These are phyloP conservation scores for Amoeboaphelidium protococcarum DNA, from an alignment of 371 early-diverging fungal species.

Conservation along the genomic window DNA sequence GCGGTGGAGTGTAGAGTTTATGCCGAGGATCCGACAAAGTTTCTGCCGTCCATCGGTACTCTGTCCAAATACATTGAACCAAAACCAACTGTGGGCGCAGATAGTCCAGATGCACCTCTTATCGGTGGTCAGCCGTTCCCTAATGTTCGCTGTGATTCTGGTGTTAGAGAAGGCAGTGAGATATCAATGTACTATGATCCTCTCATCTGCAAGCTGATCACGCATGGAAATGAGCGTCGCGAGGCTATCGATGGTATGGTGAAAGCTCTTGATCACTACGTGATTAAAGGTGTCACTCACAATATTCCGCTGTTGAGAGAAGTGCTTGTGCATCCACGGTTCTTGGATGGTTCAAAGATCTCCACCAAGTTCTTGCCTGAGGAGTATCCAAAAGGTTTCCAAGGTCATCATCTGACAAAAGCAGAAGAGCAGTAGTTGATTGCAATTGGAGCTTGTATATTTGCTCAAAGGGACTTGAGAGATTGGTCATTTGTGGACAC, in stretches of 20 bases:
- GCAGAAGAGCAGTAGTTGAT: conserved; percentile 25
- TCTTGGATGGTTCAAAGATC: conserved; percentile 42
- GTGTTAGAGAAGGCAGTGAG: conserved; percentile 49
- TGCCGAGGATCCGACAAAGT: conserved; percentile 27
- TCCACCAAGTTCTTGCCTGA: conserved; percentile 71
- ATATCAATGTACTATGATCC: conserved; percentile 46
- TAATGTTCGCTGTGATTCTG: conserved; percentile 46
- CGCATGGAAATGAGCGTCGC: conserved; percentile 46
- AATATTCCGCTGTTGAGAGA: conserved; percentile 77
- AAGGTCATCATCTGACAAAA: conserved; percentile 28
- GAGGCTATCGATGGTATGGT: conserved; percentile 48
- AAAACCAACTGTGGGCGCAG: conserved; percentile 14
- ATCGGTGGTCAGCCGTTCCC: conserved; percentile 2
- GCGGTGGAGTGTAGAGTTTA: conserved; percentile 14
- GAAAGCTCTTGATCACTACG: conserved; percentile 57
- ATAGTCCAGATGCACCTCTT: conserved; percentile 6
- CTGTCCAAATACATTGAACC: conserved; percentile 47
- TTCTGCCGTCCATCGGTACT: conserved; percentile 72
- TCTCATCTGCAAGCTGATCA: conserved; percentile 50
- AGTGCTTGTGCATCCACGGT: conserved; percentile 48
- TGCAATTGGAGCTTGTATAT: conserved; percentile 30
- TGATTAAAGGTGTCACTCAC: conserved; percentile 67
- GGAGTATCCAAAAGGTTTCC: conserved; percentile 73
- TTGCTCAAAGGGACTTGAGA: conserved; percentile 35
- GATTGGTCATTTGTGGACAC: conserved; percentile 21